phyloP scores from a whole-genome alignment of 768 basidiomycete genomes.

The Russula emetica region DNA sequence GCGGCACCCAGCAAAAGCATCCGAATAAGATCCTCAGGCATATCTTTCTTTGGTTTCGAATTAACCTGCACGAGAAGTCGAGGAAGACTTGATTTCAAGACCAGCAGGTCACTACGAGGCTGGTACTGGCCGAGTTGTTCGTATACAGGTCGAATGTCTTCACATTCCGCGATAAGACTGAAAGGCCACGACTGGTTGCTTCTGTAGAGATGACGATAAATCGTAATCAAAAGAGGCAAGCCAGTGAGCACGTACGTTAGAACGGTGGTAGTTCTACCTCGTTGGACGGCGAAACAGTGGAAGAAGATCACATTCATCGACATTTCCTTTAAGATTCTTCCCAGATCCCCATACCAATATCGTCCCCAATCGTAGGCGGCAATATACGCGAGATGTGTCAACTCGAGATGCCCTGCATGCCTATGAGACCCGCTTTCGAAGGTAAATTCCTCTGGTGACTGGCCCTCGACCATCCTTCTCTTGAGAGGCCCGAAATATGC shows the following conservation, averaged over 20 bases:
- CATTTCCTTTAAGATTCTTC: neutral
- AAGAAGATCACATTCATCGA: neutral
- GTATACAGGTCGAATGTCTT: rapidly evolving
- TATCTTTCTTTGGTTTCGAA: neutral
- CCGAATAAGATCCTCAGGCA: neutral
- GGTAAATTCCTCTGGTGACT: neutral
- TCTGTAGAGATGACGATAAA: neutral
- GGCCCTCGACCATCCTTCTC: neutral
- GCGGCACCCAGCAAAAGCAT: neutral
- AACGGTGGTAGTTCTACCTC: neutral
- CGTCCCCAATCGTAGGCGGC: neutral
- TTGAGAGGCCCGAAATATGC: neutral
- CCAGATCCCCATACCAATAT: neutral
- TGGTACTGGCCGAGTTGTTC: neutral
- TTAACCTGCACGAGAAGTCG: neutral
- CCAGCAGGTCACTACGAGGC: neutral
- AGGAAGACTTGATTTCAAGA: neutral
- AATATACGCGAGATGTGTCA: neutral
- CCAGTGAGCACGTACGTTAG: neutral
- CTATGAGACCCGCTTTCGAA: neutral
- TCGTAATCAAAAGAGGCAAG: neutral
- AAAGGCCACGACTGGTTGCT: neutral
- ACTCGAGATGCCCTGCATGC: neutral
- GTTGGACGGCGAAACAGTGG: neutral
- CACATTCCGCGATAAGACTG: neutral